Conservation (phyloP, 139 green algal species). For the Deuterostichococcus epilithicus region DNA sequence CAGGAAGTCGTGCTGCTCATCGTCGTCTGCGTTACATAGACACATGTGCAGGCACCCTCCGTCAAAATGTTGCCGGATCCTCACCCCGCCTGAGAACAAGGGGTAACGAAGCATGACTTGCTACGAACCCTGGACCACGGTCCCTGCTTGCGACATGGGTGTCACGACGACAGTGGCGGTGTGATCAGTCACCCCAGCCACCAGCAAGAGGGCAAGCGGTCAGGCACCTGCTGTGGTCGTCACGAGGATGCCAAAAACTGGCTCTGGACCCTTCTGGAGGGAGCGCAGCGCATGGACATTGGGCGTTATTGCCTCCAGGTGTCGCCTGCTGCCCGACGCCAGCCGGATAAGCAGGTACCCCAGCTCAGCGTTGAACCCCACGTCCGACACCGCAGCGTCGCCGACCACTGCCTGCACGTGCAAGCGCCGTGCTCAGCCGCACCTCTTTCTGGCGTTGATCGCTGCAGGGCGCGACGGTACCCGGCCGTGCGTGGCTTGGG, state of each 20-base stretch:
- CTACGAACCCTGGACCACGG: no score
- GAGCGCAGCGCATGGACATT: constrained; percentile 16
- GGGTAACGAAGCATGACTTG: no score
- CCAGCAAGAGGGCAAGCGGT: no score
- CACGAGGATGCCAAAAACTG: constrained; percentile 25
- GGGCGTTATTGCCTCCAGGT: constrained; percentile 38
- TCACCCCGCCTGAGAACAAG: no score
- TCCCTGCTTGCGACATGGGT: no score
- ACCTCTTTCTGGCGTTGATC: no score
- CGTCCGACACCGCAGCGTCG: constrained; percentile 2
- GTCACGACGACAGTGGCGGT: no score
- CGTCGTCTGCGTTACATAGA: constrained; percentile 1
- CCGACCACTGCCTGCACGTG: not conserved
- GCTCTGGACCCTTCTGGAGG: constrained; percentile 2
- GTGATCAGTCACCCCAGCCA: no score
- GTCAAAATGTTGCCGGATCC: no score
- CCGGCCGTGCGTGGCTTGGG: no score
- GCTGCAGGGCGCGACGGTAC: no score
- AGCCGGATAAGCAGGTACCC: constrained; percentile 29
- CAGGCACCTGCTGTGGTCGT: not conserved
- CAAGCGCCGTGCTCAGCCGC: not conserved
- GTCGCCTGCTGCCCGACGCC: not conserved
- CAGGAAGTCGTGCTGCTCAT: constrained; percentile 35
- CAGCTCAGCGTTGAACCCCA: constrained; percentile 12
- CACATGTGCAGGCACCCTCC: not conserved